Percentiles rank a stretch among this genome's conserved stretches.
Conservation (phyloP, 139 green algal genomes). For the Tetratostichococcus sp. region DNA sequence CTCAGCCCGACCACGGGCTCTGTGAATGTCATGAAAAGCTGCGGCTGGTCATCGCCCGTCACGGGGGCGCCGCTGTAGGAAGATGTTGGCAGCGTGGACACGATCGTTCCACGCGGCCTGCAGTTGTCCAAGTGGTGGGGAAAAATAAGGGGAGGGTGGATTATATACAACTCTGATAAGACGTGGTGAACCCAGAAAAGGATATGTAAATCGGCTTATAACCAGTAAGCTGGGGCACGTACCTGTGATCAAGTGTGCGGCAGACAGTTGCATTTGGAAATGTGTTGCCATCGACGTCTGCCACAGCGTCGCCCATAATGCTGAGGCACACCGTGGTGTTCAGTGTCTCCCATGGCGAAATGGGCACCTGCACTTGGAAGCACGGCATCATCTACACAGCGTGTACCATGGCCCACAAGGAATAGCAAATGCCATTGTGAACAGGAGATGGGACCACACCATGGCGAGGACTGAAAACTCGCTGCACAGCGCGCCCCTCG, state of each 20-base stretch:
- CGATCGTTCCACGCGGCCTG: neutral
- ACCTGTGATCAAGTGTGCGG: conserved; percentile 24
- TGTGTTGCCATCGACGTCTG: conserved; percentile 17
- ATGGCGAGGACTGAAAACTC: conserved; percentile 10
- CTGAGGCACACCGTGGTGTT: conserved; percentile 18
- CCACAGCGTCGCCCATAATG: conserved; percentile 1
- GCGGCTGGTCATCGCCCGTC: neutral
- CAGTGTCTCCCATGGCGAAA: conserved; percentile 15
- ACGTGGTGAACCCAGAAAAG: no score
- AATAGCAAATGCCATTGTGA: no score
- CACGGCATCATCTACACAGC: no score
- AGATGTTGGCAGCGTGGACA: neutral
- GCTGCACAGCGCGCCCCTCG: conserved; percentile 13
- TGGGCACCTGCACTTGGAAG: conserved; percentile 1
- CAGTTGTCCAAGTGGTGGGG: neutral
- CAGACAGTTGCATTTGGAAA: conserved; percentile 19
- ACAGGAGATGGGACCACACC: no score
- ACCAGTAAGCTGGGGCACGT: no score
- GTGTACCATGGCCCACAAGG: no score
- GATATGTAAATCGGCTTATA: no score
- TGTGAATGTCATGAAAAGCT: conserved; percentile 13
- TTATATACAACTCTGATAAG: no score
- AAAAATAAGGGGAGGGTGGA: no score
- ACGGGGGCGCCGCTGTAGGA: neutral
- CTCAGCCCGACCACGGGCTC: conserved; percentile 16